Percentiles rank a stretch among this genome's conserved stretches.
Conservation (phyloP, 805 yeast species). For the Candida sakaeoensis region DNA sequence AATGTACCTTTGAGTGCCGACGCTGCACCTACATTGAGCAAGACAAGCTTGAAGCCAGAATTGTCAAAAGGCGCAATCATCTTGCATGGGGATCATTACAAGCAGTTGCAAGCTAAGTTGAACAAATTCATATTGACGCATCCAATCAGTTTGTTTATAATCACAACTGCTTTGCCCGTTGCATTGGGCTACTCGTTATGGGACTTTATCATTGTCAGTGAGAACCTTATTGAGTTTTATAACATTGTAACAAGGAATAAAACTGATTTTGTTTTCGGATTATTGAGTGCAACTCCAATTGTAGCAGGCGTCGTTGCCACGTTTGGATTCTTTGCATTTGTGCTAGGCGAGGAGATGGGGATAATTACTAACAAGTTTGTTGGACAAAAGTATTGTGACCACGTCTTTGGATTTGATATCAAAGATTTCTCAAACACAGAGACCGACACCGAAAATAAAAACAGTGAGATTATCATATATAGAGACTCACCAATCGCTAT, state of each 20-base stretch:
- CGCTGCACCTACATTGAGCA: conserved; percentile 50
- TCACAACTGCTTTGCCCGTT: conserved; percentile 18
- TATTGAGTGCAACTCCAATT: conserved; percentile 33
- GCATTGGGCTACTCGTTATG: conserved; percentile 19
- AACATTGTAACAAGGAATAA: conserved; percentile 17
- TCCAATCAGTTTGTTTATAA: conserved; percentile 33
- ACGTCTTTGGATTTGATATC: conserved; percentile 51
- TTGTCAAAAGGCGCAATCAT: conserved; percentile 57
- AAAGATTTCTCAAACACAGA: conserved; percentile 39
- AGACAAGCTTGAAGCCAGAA: conserved; percentile 51
- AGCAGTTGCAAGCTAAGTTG: conserved; percentile 44
- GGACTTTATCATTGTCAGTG: conserved; percentile 31
- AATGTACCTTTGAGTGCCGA: conserved; percentile 51
- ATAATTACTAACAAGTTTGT: conserved; percentile 28
- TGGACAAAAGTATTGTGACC: conserved; percentile 19
- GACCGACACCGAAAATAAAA: conserved; percentile 23
- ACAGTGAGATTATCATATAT: conserved; percentile 56
- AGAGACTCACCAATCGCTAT: conserved; percentile 72
- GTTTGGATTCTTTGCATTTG: conserved; percentile 35
- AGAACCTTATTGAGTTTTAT: conserved; percentile 26
- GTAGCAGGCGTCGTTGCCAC: conserved; percentile 34
- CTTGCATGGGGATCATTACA: conserved; percentile 59
- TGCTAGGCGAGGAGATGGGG: conserved; percentile 48
- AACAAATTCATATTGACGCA: conserved; percentile 46
- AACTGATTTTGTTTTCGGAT: conserved; percentile 21